These are phyloP conservation scores for Trametes cingulata DNA, from an alignment of 768 basidiomycete genomes.

Conservation along the genomic window DNA sequence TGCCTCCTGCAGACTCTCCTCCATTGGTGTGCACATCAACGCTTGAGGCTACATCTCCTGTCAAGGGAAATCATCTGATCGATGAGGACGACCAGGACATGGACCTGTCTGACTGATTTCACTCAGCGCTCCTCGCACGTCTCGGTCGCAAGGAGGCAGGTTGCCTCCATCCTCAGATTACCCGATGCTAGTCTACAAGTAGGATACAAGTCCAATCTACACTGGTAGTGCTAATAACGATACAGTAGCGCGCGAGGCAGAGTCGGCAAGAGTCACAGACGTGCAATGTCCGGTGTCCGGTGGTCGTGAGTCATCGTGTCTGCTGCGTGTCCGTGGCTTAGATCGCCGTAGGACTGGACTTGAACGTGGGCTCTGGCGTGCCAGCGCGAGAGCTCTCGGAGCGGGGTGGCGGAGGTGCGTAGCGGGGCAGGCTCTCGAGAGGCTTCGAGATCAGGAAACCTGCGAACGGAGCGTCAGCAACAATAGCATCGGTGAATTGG, in stretches of 20 bases:
- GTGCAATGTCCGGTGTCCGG: constrained; percentile 7
- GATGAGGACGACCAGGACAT: neutral
- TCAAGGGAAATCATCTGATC: neutral
- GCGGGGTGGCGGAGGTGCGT: constrained; percentile 40
- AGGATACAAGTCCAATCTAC: constrained; percentile 18
- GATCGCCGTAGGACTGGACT: constrained; percentile 34
- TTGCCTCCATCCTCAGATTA: neutral
- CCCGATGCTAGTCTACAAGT: constrained; percentile 6
- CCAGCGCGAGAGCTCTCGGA: constrained; percentile 28
- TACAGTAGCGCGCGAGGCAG: constrained; percentile 16
- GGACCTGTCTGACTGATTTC: constrained; percentile 9
- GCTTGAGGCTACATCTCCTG: too few relatives aligned
- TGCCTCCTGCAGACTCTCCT: constrained; percentile 8
- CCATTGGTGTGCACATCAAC: neutral
- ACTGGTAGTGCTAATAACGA: constrained; percentile 18
- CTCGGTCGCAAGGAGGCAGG: neutral
- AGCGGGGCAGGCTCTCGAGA: constrained; percentile 55
- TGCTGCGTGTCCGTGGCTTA: constrained; percentile 19
- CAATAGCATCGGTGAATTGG: constrained; percentile 8
- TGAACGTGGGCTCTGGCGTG: constrained; percentile 32
- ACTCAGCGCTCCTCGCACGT: too few relatives aligned
- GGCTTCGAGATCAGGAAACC: constrained; percentile 62
- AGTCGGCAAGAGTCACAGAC: neutral
- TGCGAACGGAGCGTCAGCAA: constrained; percentile 24
- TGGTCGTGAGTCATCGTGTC: constrained; percentile 14